Conservation (phyloP, 176 grass and related monocot genomes). For the Avena eriantha region DNA sequence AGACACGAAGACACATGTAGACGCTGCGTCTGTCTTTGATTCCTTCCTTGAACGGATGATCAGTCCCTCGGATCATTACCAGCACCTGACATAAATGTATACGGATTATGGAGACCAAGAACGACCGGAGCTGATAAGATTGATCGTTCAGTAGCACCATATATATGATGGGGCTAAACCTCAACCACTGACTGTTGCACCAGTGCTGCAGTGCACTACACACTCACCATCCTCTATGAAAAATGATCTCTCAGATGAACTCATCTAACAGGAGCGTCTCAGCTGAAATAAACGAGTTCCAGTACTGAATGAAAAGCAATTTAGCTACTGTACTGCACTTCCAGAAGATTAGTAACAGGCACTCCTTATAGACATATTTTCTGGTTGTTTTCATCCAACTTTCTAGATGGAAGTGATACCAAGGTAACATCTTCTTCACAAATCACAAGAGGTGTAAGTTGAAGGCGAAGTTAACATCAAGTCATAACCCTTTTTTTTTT, state of each 20-base stretch:
- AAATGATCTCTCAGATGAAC: too few species aligned
- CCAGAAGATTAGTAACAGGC: too few species aligned
- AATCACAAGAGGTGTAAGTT: background rate
- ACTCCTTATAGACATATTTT: too few species aligned
- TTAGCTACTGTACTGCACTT: too few species aligned
- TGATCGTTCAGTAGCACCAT: conserved; percentile 34
- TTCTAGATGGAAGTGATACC: background rate
- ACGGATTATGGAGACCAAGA: conserved; percentile 5
- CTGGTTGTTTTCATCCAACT: too few species aligned
- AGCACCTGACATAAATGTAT: conserved; percentile 26
- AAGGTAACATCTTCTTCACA: background rate
- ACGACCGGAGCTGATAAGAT: conserved; percentile 41
- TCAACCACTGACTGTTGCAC: conserved; percentile 36
- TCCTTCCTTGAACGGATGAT: conserved; percentile 24
- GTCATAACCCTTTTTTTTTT: too few species aligned
- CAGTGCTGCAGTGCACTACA: conserved; percentile 15
- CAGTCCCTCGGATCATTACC: conserved; percentile 8
- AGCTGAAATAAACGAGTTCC: too few species aligned
- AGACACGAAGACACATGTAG: background rate
- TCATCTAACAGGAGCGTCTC: too few species aligned
- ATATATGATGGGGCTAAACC: conserved; percentile 37
- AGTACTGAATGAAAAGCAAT: too few species aligned
- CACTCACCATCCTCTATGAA: background rate
- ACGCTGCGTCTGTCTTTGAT: background rate
- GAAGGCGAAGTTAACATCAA: conserved; percentile 4